A percentile compares a stretch with the other conserved stretches of the same genome.
Conservation (phyloP, 202 grass and related monocot genomes). For the Elaeis oleifera region DNA sequence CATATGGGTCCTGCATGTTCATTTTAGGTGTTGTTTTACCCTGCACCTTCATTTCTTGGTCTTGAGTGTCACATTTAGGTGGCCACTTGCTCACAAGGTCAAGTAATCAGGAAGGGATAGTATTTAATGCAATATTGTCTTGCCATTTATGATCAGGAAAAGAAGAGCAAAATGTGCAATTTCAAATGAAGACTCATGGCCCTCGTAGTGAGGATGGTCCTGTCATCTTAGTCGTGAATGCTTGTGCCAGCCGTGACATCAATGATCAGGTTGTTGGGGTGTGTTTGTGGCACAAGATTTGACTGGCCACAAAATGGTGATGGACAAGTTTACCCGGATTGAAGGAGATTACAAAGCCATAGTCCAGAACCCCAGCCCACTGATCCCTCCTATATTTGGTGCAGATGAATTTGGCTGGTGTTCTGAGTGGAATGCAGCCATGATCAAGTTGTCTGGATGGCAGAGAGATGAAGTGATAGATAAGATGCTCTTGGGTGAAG, state of each 20-base stretch:
- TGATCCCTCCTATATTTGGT: conserved; percentile 95
- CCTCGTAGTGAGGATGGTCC: conserved; percentile 44
- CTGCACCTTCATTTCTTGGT: too few species aligned
- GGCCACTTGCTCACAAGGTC: too few species aligned
- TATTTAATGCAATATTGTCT: too few species aligned
- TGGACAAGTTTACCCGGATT: conserved; percentile 82
- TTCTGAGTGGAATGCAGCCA: conserved; percentile 87
- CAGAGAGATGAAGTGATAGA: conserved; percentile 67
- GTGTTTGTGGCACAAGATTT: conserved; percentile 94
- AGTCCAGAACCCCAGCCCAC: conserved; percentile 69
- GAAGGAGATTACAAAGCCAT: conserved; percentile 92
- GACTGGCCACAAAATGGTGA: conserved; percentile 84
- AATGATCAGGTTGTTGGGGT: conserved; percentile 72
- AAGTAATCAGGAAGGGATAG: too few species aligned
- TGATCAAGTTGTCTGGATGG: conserved; percentile 83
- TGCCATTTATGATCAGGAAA: conserved; percentile 32
- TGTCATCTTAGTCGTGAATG: conserved; percentile 81
- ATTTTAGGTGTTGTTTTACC: too few species aligned
- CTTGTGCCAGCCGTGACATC: conserved; percentile 76
- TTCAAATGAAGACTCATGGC: conserved; percentile 82
- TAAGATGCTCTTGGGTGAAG: conserved; percentile 90
- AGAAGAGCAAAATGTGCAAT: conserved; percentile 82
- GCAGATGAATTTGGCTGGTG: conserved; percentile 92
- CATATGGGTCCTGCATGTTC: too few species aligned
- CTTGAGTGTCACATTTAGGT: too few species aligned